Percentiles rank a stretch among this genome's conserved stretches.
Evolutionary conservation across 2,329 filamentous ascomycete species (phyloP).

Genomic region (Orbilia oligospora): DNA sequence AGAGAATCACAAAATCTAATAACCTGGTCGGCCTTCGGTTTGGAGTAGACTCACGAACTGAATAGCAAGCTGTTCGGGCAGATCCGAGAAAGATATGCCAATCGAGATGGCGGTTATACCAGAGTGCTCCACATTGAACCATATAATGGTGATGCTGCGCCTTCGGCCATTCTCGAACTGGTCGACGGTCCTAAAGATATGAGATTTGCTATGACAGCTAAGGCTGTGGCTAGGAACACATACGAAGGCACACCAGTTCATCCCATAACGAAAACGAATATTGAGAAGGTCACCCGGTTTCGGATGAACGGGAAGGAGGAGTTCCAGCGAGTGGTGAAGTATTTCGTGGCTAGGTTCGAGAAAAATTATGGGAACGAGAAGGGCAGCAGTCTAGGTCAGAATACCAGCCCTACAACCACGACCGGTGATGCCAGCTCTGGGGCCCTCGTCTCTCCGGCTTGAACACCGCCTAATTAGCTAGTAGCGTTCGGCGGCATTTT

Average conservation of each 20-base stretch:
- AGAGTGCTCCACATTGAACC: conserved; percentile 93
- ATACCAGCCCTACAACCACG: background rate
- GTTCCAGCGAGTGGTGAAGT: conserved; percentile 76
- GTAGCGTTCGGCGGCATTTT: conserved; percentile 24
- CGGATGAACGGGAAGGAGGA: conserved; percentile 76
- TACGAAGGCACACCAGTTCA: conserved; percentile 74
- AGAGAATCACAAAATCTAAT: background rate
- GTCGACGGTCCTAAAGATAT: conserved; percentile 95
- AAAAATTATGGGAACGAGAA: conserved; percentile 65
- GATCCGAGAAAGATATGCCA: conserved; percentile 82
- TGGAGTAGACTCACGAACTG: conserved; percentile 67
- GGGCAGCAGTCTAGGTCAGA: no score
- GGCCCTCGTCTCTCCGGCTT: background rate
- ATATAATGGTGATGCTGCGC: conserved; percentile 86
- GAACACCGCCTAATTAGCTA: background rate
- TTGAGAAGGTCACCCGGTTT: conserved; percentile 85
- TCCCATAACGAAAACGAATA: conserved; percentile 81
- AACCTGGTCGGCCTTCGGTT: background rate
- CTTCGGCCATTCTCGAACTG: conserved; percentile 91
- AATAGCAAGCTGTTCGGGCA: conserved; percentile 90
- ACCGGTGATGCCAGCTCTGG: background rate
- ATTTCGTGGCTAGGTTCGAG: conserved; percentile 44
- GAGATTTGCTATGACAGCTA: conserved; percentile 93
- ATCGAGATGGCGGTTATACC: conserved; percentile 91
- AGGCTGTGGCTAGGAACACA: conserved; percentile 79